Conservation (phyloP, 1,284 basidiomycete genomes). For the Ustilago vetiveriae region DNA sequence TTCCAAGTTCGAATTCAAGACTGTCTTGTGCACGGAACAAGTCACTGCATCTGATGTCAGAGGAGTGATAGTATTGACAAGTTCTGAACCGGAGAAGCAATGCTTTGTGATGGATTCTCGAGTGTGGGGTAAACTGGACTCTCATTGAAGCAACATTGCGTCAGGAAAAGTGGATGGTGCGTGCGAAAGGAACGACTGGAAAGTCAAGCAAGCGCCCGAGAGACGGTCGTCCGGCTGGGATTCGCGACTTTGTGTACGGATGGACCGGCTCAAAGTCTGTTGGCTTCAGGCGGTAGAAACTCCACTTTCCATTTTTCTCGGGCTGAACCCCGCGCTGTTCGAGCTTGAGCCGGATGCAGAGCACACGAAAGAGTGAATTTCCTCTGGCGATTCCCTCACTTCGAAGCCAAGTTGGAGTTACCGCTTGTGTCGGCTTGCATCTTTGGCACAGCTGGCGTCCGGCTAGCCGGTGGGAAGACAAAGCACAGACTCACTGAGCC, state of each 20-base stretch:
- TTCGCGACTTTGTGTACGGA: not conserved
- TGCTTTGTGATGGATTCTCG: too few relatives aligned
- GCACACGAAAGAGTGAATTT: too few relatives aligned
- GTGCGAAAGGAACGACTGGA: constrained; percentile 9
- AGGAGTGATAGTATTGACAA: not conserved
- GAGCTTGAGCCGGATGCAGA: not conserved
- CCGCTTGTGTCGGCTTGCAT: not conserved
- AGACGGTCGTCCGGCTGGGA: constrained; percentile 4
- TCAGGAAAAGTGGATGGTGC: constrained; percentile 9
- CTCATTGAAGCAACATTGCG: not conserved
- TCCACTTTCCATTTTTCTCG: not conserved
- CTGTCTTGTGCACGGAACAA: too few relatives aligned
- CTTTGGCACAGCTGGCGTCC: not conserved
- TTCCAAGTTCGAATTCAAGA: too few relatives aligned
- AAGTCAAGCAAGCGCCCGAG: constrained; percentile 9
- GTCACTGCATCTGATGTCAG: too few relatives aligned
- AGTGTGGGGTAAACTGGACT: constrained; percentile 13
- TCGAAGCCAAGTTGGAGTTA: too few relatives aligned
- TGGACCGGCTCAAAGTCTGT: constrained; percentile 2
- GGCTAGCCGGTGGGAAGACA: not conserved
- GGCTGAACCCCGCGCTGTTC: not conserved
- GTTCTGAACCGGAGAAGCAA: too few relatives aligned
- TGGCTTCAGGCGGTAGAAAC: not conserved
- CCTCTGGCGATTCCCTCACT: constrained; percentile 5
- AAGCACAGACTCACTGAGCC: too few relatives aligned